Percentiles rank a stretch among this genome's conserved stretches.
Conservation (phyloP, 2,329 filamentous ascomycete species). For the Sporothrix inflata region DNA sequence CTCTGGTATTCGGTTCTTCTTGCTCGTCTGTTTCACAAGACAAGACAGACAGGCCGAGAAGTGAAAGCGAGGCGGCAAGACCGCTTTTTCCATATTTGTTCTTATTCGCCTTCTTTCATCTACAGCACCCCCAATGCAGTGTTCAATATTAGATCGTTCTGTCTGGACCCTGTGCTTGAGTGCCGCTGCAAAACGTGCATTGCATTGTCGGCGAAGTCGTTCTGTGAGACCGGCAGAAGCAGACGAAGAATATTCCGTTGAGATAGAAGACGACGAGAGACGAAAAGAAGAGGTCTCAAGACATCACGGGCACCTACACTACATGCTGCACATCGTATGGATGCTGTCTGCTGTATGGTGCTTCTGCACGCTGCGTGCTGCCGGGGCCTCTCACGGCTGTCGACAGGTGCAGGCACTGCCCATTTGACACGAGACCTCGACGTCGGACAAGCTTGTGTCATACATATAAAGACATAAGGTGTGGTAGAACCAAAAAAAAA, state of each 20-base stretch:
- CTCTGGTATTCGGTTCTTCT: no score
- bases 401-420: slow-evolving; percentile 7
- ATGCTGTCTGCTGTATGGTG: neutral
- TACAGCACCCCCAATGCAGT: neutral
- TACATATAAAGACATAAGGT: neutral
- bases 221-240: neutral
- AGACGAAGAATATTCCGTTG: neutral
- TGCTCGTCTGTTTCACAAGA: neutral
- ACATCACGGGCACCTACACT: slow-evolving; percentile 4
- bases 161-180: neutral
- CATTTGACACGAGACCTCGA: neutral
- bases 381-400: neutral
- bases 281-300: neutral
- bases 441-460: neutral
- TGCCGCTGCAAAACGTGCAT: neutral
- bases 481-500: neutral
- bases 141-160: neutral
- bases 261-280: neutral
- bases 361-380: neutral
- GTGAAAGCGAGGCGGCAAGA: neutral
- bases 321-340: neutral
- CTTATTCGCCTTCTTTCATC: neutral
- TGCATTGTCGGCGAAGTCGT: neutral
- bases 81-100: neutral
- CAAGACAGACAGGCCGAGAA: neutral